Conservation (phyloP, 495 filamentous ascomycete genomes). For the Aeminium ludgeri region DNA sequence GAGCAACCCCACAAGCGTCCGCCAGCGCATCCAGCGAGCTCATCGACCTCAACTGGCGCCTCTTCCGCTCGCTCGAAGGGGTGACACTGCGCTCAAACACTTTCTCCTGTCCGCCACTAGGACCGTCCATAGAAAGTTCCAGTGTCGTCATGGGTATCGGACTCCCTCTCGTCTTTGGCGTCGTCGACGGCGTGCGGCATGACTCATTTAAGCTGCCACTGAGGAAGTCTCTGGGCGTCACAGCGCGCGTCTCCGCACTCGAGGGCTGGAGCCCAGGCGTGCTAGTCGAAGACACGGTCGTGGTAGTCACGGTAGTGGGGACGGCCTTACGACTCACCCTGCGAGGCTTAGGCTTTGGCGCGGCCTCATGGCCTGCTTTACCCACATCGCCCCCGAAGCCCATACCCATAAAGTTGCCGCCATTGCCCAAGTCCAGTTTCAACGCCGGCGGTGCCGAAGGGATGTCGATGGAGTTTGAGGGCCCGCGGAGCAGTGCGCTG, state of each 20-base stretch:
- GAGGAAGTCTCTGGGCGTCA: background rate
- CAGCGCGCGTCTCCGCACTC: background rate
- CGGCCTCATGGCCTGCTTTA: background rate
- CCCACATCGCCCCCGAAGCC: background rate
- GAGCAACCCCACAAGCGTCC: background rate
- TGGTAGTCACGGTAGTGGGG: background rate
- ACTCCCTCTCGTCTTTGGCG: conserved; percentile 1
- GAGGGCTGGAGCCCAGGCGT: background rate
- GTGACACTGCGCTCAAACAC: conserved; percentile 9
- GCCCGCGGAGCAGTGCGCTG: background rate
- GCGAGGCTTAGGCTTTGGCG: no score
- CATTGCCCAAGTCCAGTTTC: conserved; percentile 3
- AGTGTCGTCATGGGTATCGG: conserved; percentile 11
- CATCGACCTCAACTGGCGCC: background rate
- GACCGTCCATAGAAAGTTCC: conserved; percentile 4
- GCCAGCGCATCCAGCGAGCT: conserved; percentile 7
- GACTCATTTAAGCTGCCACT: background rate
- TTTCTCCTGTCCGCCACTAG: background rate
- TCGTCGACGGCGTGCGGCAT: background rate
- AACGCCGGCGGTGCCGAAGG: conserved; percentile 5
- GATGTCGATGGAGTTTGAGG: conserved; percentile 5
- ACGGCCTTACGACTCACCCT: no score
- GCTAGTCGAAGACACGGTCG: background rate
- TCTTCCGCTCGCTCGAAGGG: background rate
- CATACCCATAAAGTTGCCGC: background rate